Conservation (phyloP, 2,329 filamentous ascomycete genomes). For the Stagonosporopsis vannaccii region DNA sequence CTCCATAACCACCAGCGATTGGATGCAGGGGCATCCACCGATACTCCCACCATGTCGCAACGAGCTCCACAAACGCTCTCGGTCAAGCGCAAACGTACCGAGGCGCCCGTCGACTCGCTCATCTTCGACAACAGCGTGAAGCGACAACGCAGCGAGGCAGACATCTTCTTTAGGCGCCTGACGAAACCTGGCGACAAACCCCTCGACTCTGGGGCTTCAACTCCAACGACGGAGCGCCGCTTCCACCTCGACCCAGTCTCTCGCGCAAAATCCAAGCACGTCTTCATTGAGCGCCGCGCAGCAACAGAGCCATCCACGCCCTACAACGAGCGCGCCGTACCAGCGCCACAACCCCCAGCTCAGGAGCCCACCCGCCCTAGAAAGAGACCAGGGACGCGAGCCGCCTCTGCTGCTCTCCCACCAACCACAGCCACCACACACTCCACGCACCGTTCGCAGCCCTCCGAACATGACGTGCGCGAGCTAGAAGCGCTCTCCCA, state of each 20-base stretch:
- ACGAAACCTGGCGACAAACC: slow-evolving; percentile 32
- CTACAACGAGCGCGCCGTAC: slow-evolving; percentile 15
- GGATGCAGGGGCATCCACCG: neutral
- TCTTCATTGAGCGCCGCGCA: slow-evolving; percentile 30
- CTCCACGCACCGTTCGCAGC: slow-evolving; percentile 16
- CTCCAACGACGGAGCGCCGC: slow-evolving; percentile 30
- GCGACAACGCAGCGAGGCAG: slow-evolving; percentile 28
- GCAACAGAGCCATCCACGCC: slow-evolving; percentile 7
- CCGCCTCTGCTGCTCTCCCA: slow-evolving; percentile 24
- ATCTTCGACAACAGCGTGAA: slow-evolving; percentile 36
- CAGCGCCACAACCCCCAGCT: slow-evolving; percentile 5
- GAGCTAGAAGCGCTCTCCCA: slow-evolving; percentile 44
- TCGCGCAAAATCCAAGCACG: slow-evolving; percentile 25
- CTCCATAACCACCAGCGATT: neutral
- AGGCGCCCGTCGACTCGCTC: slow-evolving; percentile 64
- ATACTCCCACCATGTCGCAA: slow-evolving; percentile 10
- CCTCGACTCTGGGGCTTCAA: slow-evolving; percentile 20
- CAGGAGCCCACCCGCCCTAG: slow-evolving; percentile 26
- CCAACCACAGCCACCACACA: slow-evolving; percentile 10
- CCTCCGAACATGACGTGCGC: slow-evolving; percentile 39
- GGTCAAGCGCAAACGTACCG: slow-evolving; percentile 64
- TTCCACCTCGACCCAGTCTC: slow-evolving; percentile 34
- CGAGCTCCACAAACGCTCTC: slow-evolving; percentile 41
- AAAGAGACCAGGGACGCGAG: slow-evolving; percentile 40
- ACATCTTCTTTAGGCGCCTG: slow-evolving; percentile 31